Base-by-base conservation (phyloP, 768 basidiomycete species). In the Boletus reticuloceps region DNA sequence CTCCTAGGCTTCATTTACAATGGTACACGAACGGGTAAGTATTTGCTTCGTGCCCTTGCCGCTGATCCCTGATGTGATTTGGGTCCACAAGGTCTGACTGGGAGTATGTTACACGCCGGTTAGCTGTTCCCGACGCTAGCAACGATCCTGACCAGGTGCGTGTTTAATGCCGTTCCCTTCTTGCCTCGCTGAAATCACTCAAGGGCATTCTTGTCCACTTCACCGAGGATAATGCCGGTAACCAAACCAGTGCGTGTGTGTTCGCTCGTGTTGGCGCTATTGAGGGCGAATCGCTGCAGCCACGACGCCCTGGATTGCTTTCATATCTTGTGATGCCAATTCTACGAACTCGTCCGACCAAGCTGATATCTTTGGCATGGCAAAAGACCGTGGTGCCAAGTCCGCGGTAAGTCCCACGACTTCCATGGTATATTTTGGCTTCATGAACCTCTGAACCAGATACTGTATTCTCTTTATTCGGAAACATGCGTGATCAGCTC, bases 151-250 rank as follows among this genome's bases (percentile, higher is more conserved):
- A 74, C 68, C 79, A 83, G 74, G 89, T 86, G 62, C 56, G 78
- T 51, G 22, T 43, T 52, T 27, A 16, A 25, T 19, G 4, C 12
- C 29, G 2, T 36, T 38, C 29, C 36, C 17, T 38, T 10, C 52
- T 50, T 39, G 32, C 38, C 27, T 49, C 19, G 32, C 40, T 53
- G 13, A 67, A 34, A 1, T 25, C 31, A 29, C 44, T 3, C 12
- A 37, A 91, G 86, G 94, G 94, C 19, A 88, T 85, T 14, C 69
- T 97, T 38, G 84, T 95, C 31, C 91, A 91, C 68, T 95, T 96
- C 63, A 81, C 85, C 0, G 94, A 94, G 65, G 75, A 77, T 27
- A 73, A 71, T 50, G 75, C 77, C 12, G 74, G 71, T 27, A 75
- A 78, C 54, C 67, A 72, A 31, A 80, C 77, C 41, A 80, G 83